A percentile compares a stretch with the other conserved stretches of the same genome.
Evolutionary conservation across 208 protist species (phyloP).

Genomic region (Trichomonas gallinae): DNA sequence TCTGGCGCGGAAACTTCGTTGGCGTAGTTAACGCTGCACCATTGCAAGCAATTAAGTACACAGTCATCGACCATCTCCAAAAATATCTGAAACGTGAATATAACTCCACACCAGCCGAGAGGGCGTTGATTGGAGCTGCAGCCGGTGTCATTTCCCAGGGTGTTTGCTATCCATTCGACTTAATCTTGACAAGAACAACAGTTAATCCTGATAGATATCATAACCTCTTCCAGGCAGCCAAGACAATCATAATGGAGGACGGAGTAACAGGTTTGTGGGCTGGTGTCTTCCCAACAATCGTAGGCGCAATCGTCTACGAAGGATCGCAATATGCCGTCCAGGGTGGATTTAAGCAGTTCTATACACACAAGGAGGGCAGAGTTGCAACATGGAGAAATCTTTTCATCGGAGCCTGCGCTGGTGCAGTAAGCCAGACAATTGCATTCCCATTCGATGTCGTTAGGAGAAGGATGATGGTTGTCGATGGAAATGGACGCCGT

Average conservation of each 20-base stretch:
- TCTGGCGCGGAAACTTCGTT: constrained; percentile 1
- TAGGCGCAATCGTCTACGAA: constrained; percentile 12
- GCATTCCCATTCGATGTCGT: constrained; percentile 17
- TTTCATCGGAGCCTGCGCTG: background rate
- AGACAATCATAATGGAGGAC: background rate
- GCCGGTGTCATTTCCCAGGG: background rate
- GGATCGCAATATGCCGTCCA: background rate
- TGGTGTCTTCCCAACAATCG: background rate
- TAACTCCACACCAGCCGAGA: background rate
- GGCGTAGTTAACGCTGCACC: background rate
- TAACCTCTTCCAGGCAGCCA: background rate
- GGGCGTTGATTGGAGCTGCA: background rate
- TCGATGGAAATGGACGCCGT: background rate
- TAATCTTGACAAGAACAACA: background rate
- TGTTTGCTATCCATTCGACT: constrained; percentile 9
- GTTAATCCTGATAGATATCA: background rate
- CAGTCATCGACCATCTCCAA: background rate
- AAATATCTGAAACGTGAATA: background rate
- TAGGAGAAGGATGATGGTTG: background rate
- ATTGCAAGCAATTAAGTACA: background rate
- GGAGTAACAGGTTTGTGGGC: background rate
- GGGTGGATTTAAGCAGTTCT: background rate
- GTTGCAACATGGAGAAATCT: background rate
- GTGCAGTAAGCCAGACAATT: background rate
- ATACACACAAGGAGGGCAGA: background rate